Percentiles rank a stretch among this genome's conserved stretches.
Conservation (phyloP, 2,329 filamentous ascomycete species). For the Penicillium hesseltinei region DNA sequence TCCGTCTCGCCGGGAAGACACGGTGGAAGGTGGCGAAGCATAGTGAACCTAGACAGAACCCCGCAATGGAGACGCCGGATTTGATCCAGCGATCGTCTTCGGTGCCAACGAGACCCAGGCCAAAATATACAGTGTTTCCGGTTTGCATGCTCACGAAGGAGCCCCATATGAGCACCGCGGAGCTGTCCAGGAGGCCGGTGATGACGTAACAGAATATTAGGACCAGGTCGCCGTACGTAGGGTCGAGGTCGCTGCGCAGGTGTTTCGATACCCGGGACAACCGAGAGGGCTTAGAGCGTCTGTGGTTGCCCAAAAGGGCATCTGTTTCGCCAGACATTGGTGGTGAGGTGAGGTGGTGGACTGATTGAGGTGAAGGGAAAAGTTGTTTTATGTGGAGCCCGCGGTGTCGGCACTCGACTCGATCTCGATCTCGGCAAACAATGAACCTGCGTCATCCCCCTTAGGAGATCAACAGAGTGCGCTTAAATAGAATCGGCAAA, state of each 20-base stretch:
- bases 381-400: not conserved
- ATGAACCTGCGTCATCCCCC: not conserved
- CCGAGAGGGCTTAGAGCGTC: not conserved
- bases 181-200: slow-evolving; percentile 74
- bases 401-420: not conserved
- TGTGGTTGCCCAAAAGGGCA: slow-evolving; percentile 10
- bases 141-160: slow-evolving; percentile 84
- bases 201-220: slow-evolving; percentile 72
- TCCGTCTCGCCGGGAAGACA: slow-evolving; percentile 41
- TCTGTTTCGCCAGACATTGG: slow-evolving; percentile 14
- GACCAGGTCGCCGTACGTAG: slow-evolving; percentile 65
- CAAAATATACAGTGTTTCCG: slow-evolving; percentile 79
- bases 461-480: not conserved
- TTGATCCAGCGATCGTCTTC: slow-evolving; percentile 64
- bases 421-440: not conserved
- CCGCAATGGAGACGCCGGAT: slow-evolving; percentile 66
- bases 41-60: slow-evolving; percentile 71
- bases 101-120: slow-evolving; percentile 62
- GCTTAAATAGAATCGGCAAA: not conserved
- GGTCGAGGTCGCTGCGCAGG: slow-evolving; percentile 50
- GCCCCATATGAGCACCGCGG: slow-evolving; percentile 73
- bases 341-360: not conserved
- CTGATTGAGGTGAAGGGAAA: not conserved
- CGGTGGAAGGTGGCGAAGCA: slow-evolving; percentile 69
- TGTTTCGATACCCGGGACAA: slow-evolving; percentile 2